A percentile compares a stretch with the other conserved stretches of the same genome.
phyloP scores from a whole-genome alignment of 73 alveolate genomes.

The Uronychia binucleata region DNA sequence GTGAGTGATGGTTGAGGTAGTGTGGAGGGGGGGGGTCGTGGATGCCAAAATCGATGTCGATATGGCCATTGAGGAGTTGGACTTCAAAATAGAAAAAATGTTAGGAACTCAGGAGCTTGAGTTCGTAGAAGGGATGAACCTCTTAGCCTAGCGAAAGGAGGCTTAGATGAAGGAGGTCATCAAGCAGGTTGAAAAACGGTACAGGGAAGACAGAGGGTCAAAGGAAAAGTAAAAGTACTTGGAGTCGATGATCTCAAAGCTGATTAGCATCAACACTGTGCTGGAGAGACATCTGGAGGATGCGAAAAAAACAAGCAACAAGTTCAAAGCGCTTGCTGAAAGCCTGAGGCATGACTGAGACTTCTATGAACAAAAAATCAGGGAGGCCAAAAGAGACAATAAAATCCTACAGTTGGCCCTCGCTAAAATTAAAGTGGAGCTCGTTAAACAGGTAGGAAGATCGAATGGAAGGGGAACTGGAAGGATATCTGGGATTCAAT shows the following conservation, averaged over 20 bases:
- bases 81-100: neutral
- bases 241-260: neutral
- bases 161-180: neutral
- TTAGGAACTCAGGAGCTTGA: neutral
- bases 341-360: neutral
- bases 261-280: neutral
- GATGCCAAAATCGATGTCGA: neutral
- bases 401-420: neutral
- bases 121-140: neutral
- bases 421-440: neutral
- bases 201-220: neutral
- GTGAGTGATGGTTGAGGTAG: too few relatives aligned
- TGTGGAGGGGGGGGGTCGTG: neutral
- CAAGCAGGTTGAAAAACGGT: neutral
- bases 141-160: neutral
- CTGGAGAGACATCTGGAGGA: neutral
- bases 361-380: neutral
- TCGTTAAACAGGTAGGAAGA: too few relatives aligned
- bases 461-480: too few relatives aligned
- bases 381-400: neutral
- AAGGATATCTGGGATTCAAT: too few relatives aligned
- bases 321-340: neutral
- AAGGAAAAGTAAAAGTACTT: neutral
- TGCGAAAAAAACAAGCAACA: too few relatives aligned
- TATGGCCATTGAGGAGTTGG: neutral